Conservation (phyloP, 2,329 filamentous ascomycete species). For the Piedraia hortae region DNA sequence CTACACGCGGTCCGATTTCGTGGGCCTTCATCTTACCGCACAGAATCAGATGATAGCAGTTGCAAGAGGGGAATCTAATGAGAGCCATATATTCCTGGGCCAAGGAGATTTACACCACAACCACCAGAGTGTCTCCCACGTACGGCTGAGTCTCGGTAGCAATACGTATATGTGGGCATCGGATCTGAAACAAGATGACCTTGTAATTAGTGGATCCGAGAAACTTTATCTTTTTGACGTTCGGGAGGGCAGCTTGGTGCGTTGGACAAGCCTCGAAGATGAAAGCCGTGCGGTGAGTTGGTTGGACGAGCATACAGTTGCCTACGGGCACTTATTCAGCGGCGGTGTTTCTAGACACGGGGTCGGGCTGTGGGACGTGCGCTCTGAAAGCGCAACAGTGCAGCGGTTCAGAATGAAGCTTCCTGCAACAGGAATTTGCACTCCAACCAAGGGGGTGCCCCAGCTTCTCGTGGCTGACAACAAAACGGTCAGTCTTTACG, state of each 20-base stretch:
- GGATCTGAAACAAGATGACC: background rate
- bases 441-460: conserved; percentile 1
- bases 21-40: no score
- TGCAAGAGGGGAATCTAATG: no score
- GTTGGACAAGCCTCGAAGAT: conserved; percentile 4
- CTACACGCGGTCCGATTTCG: no score
- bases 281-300: conserved; percentile 7
- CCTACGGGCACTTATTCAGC: conserved; percentile 3
- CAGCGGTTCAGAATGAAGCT: conserved; percentile 1
- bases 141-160: no score
- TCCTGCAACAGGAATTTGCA: conserved; percentile 3
- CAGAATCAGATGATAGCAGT: no score
- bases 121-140: no score
- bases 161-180: background rate
- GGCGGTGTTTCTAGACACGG: background rate
- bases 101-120: no score
- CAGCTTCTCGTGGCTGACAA: conserved; percentile 5
- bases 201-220: background rate
- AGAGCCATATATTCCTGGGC: no score
- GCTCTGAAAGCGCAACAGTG: conserved; percentile 3
- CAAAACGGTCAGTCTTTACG: conserved; percentile 3
- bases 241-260: no score
- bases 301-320: conserved; percentile 9
- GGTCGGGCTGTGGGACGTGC: conserved; percentile 10
- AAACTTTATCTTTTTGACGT: background rate